Conservation (phyloP, 495 filamentous ascomycete species). For the Amphirosellinia nigrospora region DNA sequence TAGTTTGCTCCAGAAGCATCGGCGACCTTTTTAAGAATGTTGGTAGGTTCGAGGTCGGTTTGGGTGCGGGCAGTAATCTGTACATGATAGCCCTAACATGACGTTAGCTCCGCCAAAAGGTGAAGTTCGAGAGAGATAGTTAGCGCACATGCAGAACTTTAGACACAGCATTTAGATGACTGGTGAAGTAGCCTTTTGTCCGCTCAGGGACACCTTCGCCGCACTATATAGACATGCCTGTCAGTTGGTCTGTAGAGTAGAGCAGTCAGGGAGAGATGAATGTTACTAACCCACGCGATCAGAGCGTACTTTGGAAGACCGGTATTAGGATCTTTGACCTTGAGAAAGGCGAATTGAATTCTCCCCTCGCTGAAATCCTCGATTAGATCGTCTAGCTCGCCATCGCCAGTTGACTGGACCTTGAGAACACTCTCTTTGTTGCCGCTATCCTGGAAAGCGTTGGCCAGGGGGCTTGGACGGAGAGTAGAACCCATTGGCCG, state of each 20-base stretch:
- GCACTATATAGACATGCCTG: slow-evolving; percentile 59
- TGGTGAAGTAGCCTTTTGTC: slow-evolving; percentile 98
- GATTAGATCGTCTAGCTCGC: slow-evolving; percentile 90
- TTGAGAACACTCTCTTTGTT: slow-evolving; percentile 94
- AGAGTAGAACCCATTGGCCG: slow-evolving; percentile 85
- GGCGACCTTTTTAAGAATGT: slow-evolving; percentile 90
- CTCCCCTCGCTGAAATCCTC: slow-evolving; percentile 97
- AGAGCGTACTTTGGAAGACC: slow-evolving; percentile 89
- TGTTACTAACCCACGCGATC: slow-evolving; percentile 73
- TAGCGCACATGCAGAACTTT: slow-evolving; percentile 81
- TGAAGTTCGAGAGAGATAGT: slow-evolving; percentile 8
- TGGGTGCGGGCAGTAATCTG: slow-evolving; percentile 95
- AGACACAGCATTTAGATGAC: slow-evolving; percentile 84
- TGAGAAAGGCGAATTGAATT: slow-evolving; percentile 95
- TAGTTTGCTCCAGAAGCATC: slow-evolving; percentile 97
- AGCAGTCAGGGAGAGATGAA: slow-evolving; percentile 38
- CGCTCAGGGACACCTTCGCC: slow-evolving; percentile 97
- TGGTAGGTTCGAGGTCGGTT: slow-evolving; percentile 81
- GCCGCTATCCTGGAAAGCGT: slow-evolving; percentile 84
- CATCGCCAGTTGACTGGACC: slow-evolving; percentile 91
- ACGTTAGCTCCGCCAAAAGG: slow-evolving; percentile 42
- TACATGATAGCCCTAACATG: slow-evolving; percentile 80
- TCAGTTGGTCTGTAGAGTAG: slow-evolving; percentile 20
- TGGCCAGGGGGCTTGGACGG: slow-evolving; percentile 89
- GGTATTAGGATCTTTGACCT: slow-evolving; percentile 94